phyloP scores from a whole-genome alignment of 2,329 filamentous ascomycete species.

The Hawksworthiomyces lignivorus region DNA sequence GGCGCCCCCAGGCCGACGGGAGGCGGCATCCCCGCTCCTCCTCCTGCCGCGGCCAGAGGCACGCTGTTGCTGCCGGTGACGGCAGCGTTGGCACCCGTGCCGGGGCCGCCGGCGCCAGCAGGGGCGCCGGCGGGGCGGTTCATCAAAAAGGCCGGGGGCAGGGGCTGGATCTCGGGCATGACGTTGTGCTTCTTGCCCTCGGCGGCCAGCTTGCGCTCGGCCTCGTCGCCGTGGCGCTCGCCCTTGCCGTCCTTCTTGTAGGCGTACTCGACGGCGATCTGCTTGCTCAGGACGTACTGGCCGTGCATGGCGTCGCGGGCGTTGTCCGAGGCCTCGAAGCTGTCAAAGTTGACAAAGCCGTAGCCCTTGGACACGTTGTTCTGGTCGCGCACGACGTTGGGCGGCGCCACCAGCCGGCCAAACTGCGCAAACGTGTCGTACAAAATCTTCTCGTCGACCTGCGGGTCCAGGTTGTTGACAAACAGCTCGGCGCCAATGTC shows the following conservation, averaged over 20 bases:
- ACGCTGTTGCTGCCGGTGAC: slow-evolving; percentile 8
- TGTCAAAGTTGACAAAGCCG: slow-evolving; percentile 87
- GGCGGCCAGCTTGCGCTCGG: slow-evolving; percentile 82
- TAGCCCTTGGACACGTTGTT: slow-evolving; percentile 87
- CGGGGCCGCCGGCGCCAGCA: slow-evolving; percentile 8
- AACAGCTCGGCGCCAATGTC: slow-evolving; percentile 97
- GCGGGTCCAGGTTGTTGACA: slow-evolving; percentile 86
- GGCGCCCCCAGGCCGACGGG: background rate
- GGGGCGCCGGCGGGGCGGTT: slow-evolving; percentile 22
- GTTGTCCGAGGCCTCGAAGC: slow-evolving; percentile 89
- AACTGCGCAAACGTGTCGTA: slow-evolving; percentile 94
- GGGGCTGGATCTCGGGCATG: slow-evolving; percentile 66
- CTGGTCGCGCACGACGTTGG: slow-evolving; percentile 90
- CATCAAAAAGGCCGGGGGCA: slow-evolving; percentile 66
- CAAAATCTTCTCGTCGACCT: slow-evolving; percentile 92
- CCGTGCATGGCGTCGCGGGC: slow-evolving; percentile 90
- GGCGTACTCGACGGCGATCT: slow-evolving; percentile 93
- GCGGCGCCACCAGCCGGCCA: slow-evolving; percentile 72
- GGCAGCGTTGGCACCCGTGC: slow-evolving; percentile 6
- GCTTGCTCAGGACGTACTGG: slow-evolving; percentile 94
- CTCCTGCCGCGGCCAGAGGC: slow-evolving; percentile 2
- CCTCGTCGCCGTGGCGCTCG: slow-evolving; percentile 88
- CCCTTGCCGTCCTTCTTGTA: slow-evolving; percentile 99
- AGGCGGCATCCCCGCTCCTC: background rate
- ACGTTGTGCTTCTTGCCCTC: slow-evolving; percentile 95